These are phyloP conservation scores for Mimosa bimucronata DNA, from an alignment of 306 rosid genomes.

Conservation along the genomic window DNA sequence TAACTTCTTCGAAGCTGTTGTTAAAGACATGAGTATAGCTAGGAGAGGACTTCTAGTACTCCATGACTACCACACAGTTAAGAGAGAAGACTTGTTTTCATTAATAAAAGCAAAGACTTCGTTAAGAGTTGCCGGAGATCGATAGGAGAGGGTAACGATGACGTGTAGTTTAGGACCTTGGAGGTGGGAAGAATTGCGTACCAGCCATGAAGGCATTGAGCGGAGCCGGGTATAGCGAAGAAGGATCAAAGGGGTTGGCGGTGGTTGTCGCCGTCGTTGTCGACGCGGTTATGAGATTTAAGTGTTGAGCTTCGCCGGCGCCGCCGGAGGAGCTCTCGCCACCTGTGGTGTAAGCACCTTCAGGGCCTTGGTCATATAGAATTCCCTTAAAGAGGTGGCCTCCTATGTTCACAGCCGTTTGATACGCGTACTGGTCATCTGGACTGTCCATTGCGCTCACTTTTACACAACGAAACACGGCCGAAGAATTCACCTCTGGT, in stretches of 20 bases:
- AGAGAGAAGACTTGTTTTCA: neutral
- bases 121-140: constrained; percentile 16
- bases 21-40: constrained; percentile 38
- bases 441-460: constrained; percentile 67
- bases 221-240: constrained; percentile 77
- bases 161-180: constrained; percentile 61
- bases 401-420: constrained; percentile 72
- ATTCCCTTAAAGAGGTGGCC: constrained; percentile 77
- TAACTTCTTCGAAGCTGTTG: constrained; percentile 38
- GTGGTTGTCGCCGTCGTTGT: constrained; percentile 34
- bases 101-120: neutral
- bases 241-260: constrained; percentile 61
- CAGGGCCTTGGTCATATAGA: constrained; percentile 69
- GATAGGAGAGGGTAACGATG: constrained; percentile 20
- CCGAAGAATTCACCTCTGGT: constrained; percentile 63
- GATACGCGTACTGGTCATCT: constrained; percentile 73
- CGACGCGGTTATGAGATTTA: constrained; percentile 44
- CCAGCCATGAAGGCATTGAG: constrained; percentile 92
- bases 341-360: constrained; percentile 48
- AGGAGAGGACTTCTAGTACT: no score
- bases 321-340: constrained; percentile 61
- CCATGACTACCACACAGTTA: neutral
- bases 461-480: constrained; percentile 69
- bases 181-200: constrained; percentile 93
- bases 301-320: constrained; percentile 50